Evolutionary conservation across 805 yeast genomes (phyloP).

Genomic region (Cyberlindnera maritima): DNA sequence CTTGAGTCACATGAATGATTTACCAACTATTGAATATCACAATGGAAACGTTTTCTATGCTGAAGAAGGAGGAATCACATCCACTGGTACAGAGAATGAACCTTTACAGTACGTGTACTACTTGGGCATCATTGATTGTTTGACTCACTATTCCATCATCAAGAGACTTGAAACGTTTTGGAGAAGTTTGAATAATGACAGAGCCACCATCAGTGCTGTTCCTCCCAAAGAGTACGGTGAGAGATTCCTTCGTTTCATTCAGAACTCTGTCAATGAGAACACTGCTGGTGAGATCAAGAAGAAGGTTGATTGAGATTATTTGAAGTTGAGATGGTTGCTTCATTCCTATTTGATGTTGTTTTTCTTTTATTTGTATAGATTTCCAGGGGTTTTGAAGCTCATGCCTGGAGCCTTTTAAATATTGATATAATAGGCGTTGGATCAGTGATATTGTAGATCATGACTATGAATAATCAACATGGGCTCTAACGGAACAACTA

Average conservation of each 20-base stretch:
- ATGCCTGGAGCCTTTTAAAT: too few species aligned
- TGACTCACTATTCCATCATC: slow-evolving; percentile 72
- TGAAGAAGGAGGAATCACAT: slow-evolving; percentile 81
- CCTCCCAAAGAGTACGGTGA: slow-evolving; percentile 92
- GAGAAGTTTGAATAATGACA: slow-evolving; percentile 67
- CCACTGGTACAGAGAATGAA: slow-evolving; percentile 56
- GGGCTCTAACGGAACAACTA: too few species aligned
- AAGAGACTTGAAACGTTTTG: slow-evolving; percentile 85
- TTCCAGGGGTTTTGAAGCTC: neutral
- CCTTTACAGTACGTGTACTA: slow-evolving; percentile 74
- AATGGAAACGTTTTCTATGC: slow-evolving; percentile 62
- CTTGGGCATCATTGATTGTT: slow-evolving; percentile 90
- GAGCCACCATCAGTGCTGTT: slow-evolving; percentile 77
- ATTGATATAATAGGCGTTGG: too few species aligned
- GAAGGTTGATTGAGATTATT: slow-evolving; percentile 3
- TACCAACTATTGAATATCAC: slow-evolving; percentile 43
- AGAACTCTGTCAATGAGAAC: slow-evolving; percentile 33
- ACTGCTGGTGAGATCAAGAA: slow-evolving; percentile 16
- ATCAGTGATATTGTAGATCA: too few species aligned
- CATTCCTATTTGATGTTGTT: neutral
- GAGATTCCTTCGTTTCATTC: slow-evolving; percentile 75
- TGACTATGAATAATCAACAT: too few species aligned
- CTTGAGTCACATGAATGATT: slow-evolving; percentile 38
- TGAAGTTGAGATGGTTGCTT: too few species aligned
- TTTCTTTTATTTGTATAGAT: neutral